A percentile compares a stretch with the other conserved stretches of the same genome.
phyloP scores from a whole-genome alignment of 2,329 filamentous ascomycete species.

The Botryotinia narcissicola region DNA sequence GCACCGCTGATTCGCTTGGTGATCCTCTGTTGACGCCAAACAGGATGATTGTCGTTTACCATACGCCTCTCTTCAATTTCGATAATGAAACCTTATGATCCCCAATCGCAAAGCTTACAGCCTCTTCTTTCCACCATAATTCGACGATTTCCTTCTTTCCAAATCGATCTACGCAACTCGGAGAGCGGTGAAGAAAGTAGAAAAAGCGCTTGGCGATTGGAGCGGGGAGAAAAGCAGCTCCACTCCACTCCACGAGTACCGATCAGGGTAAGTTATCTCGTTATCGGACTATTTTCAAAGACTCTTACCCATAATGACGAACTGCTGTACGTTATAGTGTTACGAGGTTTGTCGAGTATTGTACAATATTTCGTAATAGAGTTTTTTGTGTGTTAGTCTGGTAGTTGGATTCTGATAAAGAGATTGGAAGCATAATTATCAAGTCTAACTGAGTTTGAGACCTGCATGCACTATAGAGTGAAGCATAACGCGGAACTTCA shows the following conservation, averaged over 20 bases:
- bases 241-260: slow-evolving; percentile 5
- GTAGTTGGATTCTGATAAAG: not conserved
- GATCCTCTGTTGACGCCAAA: not conserved
- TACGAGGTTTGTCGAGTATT: not conserved
- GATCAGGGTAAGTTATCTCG: not conserved
- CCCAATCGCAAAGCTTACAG: not conserved
- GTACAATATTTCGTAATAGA: not conserved
- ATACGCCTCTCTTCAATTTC: not conserved
- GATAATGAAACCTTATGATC: not conserved
- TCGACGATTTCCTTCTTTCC: not conserved
- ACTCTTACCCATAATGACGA: slow-evolving; percentile 1
- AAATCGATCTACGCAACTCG: slow-evolving; percentile 3
- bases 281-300: not conserved
- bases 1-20: slow-evolving; percentile 6
- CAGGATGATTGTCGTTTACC: not conserved
- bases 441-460: not conserved
- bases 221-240: slow-evolving; percentile 5
- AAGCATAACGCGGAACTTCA: not conserved
- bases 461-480: not conserved
- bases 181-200: slow-evolving; percentile 10
- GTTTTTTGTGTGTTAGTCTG: not conserved
- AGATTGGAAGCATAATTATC: not conserved
- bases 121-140: not conserved
- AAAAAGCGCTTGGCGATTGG: slow-evolving; percentile 12
- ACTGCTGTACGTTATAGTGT: slow-evolving; percentile 1